A percentile compares a stretch with the other conserved stretches of the same genome.
phyloP scores from a whole-genome alignment of 2,329 filamentous ascomycete genomes.

The Diaporthe vexans region DNA sequence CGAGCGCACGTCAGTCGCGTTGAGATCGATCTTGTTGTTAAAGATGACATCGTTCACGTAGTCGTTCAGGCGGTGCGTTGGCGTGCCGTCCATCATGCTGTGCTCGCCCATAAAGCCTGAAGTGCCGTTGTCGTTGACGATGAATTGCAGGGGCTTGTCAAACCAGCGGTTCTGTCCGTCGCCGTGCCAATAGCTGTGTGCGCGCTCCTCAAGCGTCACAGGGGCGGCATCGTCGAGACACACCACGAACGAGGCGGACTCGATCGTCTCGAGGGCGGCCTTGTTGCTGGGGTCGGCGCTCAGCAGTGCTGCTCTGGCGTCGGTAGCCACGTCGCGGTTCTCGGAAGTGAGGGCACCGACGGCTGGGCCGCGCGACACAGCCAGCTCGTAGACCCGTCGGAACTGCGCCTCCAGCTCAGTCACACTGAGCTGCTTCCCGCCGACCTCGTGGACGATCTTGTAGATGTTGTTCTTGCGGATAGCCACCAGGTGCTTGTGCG shows the following conservation, averaged over 20 bases:
- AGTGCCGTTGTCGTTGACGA: slow-evolving; percentile 97
- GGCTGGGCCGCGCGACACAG: slow-evolving; percentile 72
- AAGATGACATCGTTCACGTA: slow-evolving; percentile 93
- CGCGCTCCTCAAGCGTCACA: slow-evolving; percentile 94
- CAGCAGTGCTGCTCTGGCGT: slow-evolving; percentile 83
- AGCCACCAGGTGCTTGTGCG: slow-evolving; percentile 89
- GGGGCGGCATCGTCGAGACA: slow-evolving; percentile 94
- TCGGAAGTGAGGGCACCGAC: slow-evolving; percentile 90
- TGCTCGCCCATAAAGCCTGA: slow-evolving; percentile 98
- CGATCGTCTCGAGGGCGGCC: slow-evolving; percentile 82
- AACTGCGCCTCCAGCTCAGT: slow-evolving; percentile 94
- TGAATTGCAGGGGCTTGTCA: slow-evolving; percentile 98
- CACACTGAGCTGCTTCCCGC: slow-evolving; percentile 88
- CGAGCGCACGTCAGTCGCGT: slow-evolving; percentile 81
- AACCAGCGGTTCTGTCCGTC: slow-evolving; percentile 97
- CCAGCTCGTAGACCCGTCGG: slow-evolving; percentile 83
- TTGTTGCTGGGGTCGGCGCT: slow-evolving; percentile 84
- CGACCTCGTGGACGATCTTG: slow-evolving; percentile 86
- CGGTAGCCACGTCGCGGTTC: slow-evolving; percentile 94
- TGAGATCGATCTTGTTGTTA: slow-evolving; percentile 93
- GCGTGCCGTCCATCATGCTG: slow-evolving; percentile 99
- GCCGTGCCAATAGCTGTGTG: slow-evolving; percentile 97
- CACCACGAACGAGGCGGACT: slow-evolving; percentile 90
- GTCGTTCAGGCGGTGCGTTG: slow-evolving; percentile 97
- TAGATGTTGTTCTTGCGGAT: slow-evolving; percentile 98